Evolutionary conservation across 129 eudicot genomes (phyloP).

Genomic region (carrot (Daucus carota)): DH1_v3.0 NC_030383.2:3962501-3963000

Average conservation of each 20-base stretch:
- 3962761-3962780: background rate
- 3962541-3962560: background rate
- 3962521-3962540: background rate
- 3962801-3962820: background rate
- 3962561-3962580: background rate
- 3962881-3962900: background rate
- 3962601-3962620: slow-evolving; percentile 2
- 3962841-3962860: slow-evolving; percentile 21
- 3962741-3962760: background rate
- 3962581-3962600: background rate
- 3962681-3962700: background rate
- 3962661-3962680: background rate
- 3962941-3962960: no score
- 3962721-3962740: background rate
- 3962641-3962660: background rate
- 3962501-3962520: background rate
- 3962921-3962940: background rate
- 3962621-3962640: background rate
- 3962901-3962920: background rate
- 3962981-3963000: no score
- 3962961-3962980: no score
- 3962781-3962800: background rate
- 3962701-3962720: background rate
- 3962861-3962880: slow-evolving; percentile 25
- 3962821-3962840: background rate